These are phyloP conservation scores for Pluteus cervinus DNA, from an alignment of 768 basidiomycete genomes.

Conservation along the genomic window DNA sequence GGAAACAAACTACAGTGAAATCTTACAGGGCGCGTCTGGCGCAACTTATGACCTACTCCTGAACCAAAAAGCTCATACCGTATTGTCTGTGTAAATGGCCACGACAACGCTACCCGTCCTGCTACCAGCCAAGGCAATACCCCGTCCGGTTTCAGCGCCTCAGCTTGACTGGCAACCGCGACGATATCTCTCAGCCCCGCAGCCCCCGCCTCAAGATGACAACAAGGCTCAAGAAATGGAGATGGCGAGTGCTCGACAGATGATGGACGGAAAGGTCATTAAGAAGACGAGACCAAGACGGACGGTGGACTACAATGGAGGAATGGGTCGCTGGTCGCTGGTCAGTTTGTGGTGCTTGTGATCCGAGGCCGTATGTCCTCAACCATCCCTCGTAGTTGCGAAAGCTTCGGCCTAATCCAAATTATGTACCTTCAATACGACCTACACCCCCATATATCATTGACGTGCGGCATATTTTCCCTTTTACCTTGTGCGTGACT, in stretches of 20 bases:
- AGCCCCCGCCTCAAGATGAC: slow-evolving; percentile 73
- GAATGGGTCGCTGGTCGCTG: slow-evolving; percentile 78
- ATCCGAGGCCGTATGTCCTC: slow-evolving; percentile 5
- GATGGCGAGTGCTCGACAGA: slow-evolving; percentile 63
- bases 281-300: slow-evolving; percentile 91
- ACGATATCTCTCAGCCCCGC: slow-evolving; percentile 66
- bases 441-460: slow-evolving; percentile 86
- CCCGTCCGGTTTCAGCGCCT: slow-evolving; percentile 26
- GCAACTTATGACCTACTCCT: no score
- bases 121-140: slow-evolving; percentile 39
- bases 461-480: slow-evolving; percentile 51
- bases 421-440: slow-evolving; percentile 70
- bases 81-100: not conserved
- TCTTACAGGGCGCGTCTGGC: no score
- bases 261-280: slow-evolving; percentile 73
- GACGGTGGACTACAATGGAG: slow-evolving; percentile 94
- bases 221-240: slow-evolving; percentile 73
- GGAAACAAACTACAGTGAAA: no score
- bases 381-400: slow-evolving; percentile 41
- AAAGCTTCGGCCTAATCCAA: slow-evolving; percentile 74
- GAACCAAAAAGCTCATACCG: not conserved
- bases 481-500: slow-evolving; percentile 13
- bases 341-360: slow-evolving; percentile 38
- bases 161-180: slow-evolving; percentile 73
- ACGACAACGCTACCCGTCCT: slow-evolving; percentile 41